Conservation (phyloP, 805 yeast genomes). For the Scheffersomyces stipitis region DNA sequence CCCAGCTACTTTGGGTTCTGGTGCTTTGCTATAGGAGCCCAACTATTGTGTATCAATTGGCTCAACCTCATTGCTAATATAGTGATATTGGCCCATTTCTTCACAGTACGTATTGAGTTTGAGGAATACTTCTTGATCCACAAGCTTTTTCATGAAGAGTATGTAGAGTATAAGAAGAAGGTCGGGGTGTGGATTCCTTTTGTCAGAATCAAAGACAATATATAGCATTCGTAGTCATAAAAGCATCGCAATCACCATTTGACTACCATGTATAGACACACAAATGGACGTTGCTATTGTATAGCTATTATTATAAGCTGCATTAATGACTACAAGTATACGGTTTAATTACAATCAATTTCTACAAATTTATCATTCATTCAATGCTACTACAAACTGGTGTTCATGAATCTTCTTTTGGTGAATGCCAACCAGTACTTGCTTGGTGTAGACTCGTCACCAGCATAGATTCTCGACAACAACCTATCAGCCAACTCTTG, state of each 20-base stretch:
- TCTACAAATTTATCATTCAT: not conserved
- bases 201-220: conserved; percentile 7
- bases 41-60: conserved; percentile 24
- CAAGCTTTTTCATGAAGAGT: conserved; percentile 26
- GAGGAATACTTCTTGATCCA: conserved; percentile 34
- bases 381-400: conserved; percentile 49
- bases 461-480: conserved; percentile 68
- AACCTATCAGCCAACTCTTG: conserved; percentile 88
- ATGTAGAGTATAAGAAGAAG: conserved; percentile 20
- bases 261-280: too few species aligned
- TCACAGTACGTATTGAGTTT: conserved; percentile 27
- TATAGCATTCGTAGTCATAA: too few species aligned
- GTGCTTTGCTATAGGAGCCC: conserved; percentile 31
- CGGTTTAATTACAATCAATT: not conserved
- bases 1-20: conserved; percentile 42
- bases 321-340: conserved; percentile 1
- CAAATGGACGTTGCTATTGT: not conserved
- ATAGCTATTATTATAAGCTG: not conserved
- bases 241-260: too few species aligned
- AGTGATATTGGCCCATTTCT: conserved; percentile 23
- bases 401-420: conserved; percentile 93
- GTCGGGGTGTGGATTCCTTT: conserved; percentile 32
- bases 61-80: conserved; percentile 15
- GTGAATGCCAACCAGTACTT: conserved; percentile 96
- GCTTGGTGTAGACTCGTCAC: conserved; percentile 62